Conservation (phyloP, 352 stramenopile genomes). For the Phytophthora idaei region DNA sequence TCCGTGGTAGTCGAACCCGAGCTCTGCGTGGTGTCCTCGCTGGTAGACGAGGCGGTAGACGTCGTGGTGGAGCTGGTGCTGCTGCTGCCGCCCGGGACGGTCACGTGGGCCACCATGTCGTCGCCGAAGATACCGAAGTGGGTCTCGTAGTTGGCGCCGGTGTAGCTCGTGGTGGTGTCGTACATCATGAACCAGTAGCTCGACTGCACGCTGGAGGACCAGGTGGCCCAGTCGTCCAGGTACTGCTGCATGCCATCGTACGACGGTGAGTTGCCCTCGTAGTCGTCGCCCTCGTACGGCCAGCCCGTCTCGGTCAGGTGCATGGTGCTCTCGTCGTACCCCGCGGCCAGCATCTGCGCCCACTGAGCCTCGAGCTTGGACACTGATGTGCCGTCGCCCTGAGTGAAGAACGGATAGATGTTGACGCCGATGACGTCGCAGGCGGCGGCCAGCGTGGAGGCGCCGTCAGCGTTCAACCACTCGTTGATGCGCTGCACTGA, state of each 20-base stretch:
- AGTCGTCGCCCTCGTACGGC: constrained; percentile 45
- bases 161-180: constrained; percentile 54
- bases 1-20: constrained; percentile 25
- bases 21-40: constrained; percentile 22
- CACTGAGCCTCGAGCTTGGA: constrained; percentile 58
- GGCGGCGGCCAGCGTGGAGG: constrained; percentile 38
- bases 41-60: constrained; percentile 21
- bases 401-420: constrained; percentile 60
- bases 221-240: constrained; percentile 50
- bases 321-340: constrained; percentile 46
- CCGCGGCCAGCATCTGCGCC: constrained; percentile 37
- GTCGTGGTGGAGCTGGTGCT: constrained; percentile 24
- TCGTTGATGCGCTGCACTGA: constrained; percentile 71
- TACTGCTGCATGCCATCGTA: constrained; percentile 51
- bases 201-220: constrained; percentile 33
- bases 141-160: constrained; percentile 52
- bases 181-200: constrained; percentile 74
- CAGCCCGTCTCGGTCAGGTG: constrained; percentile 66
- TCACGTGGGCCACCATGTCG: constrained; percentile 50
- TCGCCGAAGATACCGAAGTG: constrained; percentile 58
- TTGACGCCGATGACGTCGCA: constrained; percentile 45
- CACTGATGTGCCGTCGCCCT: constrained; percentile 39
- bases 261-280: constrained; percentile 46
- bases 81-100: constrained; percentile 34
- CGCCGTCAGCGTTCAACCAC: constrained; percentile 48